A percentile compares a stretch with the other conserved stretches of the same genome.
Evolutionary conservation across 345 rosid species (phyloP).

Genomic region (Bruguiera gymnorhiza): DNA sequence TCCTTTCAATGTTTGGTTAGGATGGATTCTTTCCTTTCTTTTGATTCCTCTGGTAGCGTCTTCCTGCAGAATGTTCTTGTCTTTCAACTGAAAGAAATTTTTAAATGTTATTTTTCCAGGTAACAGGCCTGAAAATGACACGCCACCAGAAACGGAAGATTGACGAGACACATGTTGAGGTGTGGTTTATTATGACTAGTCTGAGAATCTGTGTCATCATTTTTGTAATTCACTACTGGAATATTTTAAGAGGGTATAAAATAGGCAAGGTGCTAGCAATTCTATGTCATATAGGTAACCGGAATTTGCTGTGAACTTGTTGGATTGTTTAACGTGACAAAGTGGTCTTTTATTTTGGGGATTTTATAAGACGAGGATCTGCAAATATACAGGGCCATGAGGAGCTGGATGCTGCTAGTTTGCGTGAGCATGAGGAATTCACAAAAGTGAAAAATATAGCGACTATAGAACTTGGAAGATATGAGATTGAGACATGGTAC

Average conservation of each 20-base stretch:
- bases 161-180: constrained; percentile 97
- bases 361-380: constrained; percentile 2
- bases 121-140: constrained; percentile 93
- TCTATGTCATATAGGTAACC: neutral
- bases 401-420: constrained; percentile 99
- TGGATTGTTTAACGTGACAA: neutral
- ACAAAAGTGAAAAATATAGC: constrained; percentile 98
- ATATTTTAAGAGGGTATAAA: neutral
- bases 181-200: constrained; percentile 14
- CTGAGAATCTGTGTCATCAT: no score
- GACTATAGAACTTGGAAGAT: constrained; percentile 96
- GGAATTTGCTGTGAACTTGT: neutral
- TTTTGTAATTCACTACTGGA: neutral
- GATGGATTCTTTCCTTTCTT: neutral
- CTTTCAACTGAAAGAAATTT: constrained; percentile 7
- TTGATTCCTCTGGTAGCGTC: constrained; percentile 2
- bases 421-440: constrained; percentile 98
- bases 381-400: constrained; percentile 72
- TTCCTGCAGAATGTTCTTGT: neutral
- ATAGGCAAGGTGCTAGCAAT: neutral
- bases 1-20: neutral
- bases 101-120: constrained; percentile 35
- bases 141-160: constrained; percentile 97
- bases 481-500: constrained; percentile 99
- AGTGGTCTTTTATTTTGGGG: neutral